Percentiles rank a stretch among this genome's conserved stretches.
phyloP scores from a whole-genome alignment of 352 stramenopile genomes.

The Hyaloperonospora arabidopsidis region DNA sequence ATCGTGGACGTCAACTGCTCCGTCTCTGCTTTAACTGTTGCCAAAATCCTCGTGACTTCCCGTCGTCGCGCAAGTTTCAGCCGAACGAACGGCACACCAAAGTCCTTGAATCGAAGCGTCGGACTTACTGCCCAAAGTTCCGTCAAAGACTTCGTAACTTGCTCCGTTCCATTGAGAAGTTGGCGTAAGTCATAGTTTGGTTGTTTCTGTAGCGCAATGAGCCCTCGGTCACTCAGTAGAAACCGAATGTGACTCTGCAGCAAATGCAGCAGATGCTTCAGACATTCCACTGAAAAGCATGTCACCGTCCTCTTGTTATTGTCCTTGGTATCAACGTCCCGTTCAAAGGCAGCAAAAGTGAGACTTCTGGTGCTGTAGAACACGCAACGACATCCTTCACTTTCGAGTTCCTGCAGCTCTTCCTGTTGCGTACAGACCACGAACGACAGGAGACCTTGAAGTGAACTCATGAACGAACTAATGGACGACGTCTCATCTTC shows the following conservation, averaged over 20 bases:
- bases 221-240: conserved; percentile 47
- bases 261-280: conserved; percentile 39
- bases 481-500: conserved; percentile 5
- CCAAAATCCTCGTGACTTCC: conserved; percentile 40
- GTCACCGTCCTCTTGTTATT: conserved; percentile 7
- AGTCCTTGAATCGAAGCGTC: conserved; percentile 34
- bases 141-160: conserved; percentile 35
- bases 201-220: conserved; percentile 51
- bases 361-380: conserved; percentile 47
- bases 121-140: conserved; percentile 36
- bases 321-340: conserved; percentile 3
- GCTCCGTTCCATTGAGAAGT: conserved; percentile 54
- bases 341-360: conserved; percentile 49
- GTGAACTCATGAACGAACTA: conserved; percentile 50
- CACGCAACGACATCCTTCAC: conserved; percentile 29
- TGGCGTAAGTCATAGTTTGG: conserved; percentile 67
- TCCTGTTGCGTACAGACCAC: conserved; percentile 48
- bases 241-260: conserved; percentile 57
- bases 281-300: conserved; percentile 28
- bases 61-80: conserved; percentile 34
- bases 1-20: conserved; percentile 26
- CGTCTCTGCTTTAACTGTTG: conserved; percentile 33
- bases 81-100: conserved; percentile 45
- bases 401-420: conserved; percentile 45
- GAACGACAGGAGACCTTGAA: conserved; percentile 60